Conservation (phyloP, 345 rosid species). For the Xanthoceras sorbifolium region DNA sequence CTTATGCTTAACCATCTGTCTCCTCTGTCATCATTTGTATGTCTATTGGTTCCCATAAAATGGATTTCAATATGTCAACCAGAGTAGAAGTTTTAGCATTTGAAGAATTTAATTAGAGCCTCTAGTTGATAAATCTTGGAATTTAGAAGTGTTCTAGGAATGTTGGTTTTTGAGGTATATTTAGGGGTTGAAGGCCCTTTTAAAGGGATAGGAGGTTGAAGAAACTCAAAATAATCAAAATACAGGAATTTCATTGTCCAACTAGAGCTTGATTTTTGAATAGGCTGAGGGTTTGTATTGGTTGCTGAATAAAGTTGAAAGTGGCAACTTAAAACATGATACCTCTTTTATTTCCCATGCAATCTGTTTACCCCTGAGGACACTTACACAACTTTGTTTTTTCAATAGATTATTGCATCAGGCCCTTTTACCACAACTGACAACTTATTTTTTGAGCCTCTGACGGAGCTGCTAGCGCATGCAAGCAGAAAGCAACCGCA, state of each 20-base stretch:
- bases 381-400: slow-evolving; percentile 7
- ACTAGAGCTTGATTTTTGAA: background rate
- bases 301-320: background rate
- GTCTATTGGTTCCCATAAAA: background rate
- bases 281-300: background rate
- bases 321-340: background rate
- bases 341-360: slow-evolving; percentile 2
- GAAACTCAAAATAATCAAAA: background rate
- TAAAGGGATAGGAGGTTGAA: background rate
- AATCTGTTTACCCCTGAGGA: slow-evolving; percentile 13
- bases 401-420: slow-evolving; percentile 73
- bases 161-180: background rate
- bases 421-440: slow-evolving; percentile 90
- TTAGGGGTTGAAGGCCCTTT: background rate
- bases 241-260: background rate
- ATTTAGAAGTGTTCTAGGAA: background rate
- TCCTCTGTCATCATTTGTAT: background rate
- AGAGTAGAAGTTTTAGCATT: slow-evolving; percentile 11
- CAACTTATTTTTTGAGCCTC: slow-evolving; percentile 87
- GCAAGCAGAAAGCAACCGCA: slow-evolving; percentile 81
- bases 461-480: slow-evolving; percentile 75
- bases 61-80: background rate
- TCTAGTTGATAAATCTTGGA: background rate
- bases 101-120: slow-evolving; percentile 9
- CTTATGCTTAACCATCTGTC: background rate